A percentile compares a stretch with the other conserved stretches of the same genome.
These are phyloP conservation scores for Mortierella alpina DNA, from an alignment of 192 early-diverging fungal genomes.

Conservation along the genomic window DNA sequence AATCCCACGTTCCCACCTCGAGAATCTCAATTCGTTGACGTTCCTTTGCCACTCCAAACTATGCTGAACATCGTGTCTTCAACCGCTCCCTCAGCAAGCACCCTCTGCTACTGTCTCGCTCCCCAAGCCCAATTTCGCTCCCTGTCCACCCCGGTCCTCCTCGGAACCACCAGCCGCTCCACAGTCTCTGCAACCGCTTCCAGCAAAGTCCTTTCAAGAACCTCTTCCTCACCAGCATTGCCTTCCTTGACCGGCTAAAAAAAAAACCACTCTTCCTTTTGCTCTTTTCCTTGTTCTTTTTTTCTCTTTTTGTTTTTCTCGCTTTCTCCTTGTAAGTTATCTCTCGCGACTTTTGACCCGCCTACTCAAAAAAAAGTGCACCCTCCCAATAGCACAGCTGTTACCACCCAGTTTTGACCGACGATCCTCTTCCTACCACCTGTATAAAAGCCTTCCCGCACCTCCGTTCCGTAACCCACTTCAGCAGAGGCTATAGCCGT, in stretches of 20 bases:
- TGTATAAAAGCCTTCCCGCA: too few relatives aligned
- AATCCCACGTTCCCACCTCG: constrained; percentile 9
- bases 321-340: too few relatives aligned
- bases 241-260: constrained; percentile 11
- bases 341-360: too few relatives aligned
- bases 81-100: constrained; percentile 28
- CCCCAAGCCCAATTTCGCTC: constrained; percentile 10
- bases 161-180: too few relatives aligned
- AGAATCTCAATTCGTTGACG: constrained; percentile 22
- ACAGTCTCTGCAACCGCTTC: background rate
- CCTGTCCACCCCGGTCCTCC: constrained; percentile 7
- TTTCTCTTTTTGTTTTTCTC: background rate
- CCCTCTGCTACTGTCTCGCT: constrained; percentile 30
- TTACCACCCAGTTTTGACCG: too few relatives aligned
- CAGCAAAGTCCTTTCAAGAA: background rate
- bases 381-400: too few relatives aligned
- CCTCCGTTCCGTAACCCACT: too few relatives aligned
- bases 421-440: too few relatives aligned
- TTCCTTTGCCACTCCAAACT: constrained; percentile 26
- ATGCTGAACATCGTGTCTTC: constrained; percentile 18
- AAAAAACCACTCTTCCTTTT: constrained; percentile 10
- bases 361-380: too few relatives aligned
- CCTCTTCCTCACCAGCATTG: constrained; percentile 10
- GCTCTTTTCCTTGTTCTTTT: constrained; percentile 2
- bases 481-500: background rate